Percentiles rank a stretch among this genome's conserved stretches.
Conservation (phyloP, 345 rosid genomes). For the Toxicodendron radicans region DNA sequence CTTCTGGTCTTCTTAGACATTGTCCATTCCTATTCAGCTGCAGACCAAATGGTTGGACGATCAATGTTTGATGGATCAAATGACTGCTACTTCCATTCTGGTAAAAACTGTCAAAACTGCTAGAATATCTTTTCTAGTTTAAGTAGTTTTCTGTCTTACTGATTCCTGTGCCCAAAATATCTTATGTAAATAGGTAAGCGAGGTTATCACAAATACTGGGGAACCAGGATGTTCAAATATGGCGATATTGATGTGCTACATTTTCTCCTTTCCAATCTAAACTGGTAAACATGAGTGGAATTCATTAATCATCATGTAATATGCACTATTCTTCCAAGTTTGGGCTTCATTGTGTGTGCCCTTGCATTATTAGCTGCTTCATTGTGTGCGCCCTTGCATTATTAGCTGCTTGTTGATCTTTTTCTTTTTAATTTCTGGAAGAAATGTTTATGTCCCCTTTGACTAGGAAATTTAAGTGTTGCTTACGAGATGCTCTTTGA, state of each 20-base stretch:
- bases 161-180: constrained; percentile 4
- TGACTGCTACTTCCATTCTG: constrained; percentile 91
- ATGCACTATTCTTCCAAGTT: background rate
- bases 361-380: too few species aligned
- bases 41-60: constrained; percentile 97
- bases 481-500: constrained; percentile 34
- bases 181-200: constrained; percentile 67
- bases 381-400: background rate
- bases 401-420: background rate
- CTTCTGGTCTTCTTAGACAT: constrained; percentile 84
- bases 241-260: constrained; percentile 89
- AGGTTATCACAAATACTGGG: constrained; percentile 96
- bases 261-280: constrained; percentile 85
- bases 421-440: background rate
- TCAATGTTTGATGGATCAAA: constrained; percentile 93
- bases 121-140: background rate
- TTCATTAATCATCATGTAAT: background rate
- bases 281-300: constrained; percentile 60
- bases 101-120: constrained; percentile 37
- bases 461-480: constrained; percentile 21
- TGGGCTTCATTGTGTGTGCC: too few species aligned
- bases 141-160: constrained; percentile 2
- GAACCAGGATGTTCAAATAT: constrained; percentile 95
- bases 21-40: constrained; percentile 94
- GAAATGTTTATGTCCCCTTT: constrained; percentile 1